A percentile compares a stretch with the other conserved stretches of the same genome.
Conservation (phyloP, 2,329 filamentous ascomycete species). For the Arthrobotrys musiformis region DNA sequence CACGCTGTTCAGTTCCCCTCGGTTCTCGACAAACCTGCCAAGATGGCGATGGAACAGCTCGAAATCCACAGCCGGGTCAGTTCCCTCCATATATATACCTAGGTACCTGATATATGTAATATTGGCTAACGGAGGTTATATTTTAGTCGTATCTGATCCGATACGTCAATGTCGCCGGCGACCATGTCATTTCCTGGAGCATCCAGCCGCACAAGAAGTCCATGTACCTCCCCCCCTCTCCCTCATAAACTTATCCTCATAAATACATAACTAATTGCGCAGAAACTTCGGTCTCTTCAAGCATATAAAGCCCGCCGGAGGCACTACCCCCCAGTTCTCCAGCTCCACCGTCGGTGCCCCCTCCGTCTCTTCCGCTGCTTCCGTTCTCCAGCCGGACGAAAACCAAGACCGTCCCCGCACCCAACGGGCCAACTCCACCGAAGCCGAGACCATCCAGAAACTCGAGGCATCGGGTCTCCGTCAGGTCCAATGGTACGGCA, state of each 20-base stretch:
- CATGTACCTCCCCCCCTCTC: slow-evolving; percentile 68
- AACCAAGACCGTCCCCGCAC: slow-evolving; percentile 72
- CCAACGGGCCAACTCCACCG: slow-evolving; percentile 76
- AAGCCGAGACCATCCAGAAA: slow-evolving; percentile 69
- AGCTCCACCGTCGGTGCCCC: slow-evolving; percentile 57
- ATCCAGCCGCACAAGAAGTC: slow-evolving; percentile 98
- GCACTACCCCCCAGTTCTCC: slow-evolving; percentile 58
- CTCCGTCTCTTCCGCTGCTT: slow-evolving; percentile 62
- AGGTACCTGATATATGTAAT: too few relatives aligned
- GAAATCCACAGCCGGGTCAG: slow-evolving; percentile 95
- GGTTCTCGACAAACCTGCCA: slow-evolving; percentile 34
- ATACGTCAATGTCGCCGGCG: slow-evolving; percentile 91
- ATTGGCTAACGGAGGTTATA: too few relatives aligned
- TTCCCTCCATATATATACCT: neutral
- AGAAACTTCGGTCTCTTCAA: slow-evolving; percentile 98
- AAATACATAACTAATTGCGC: too few relatives aligned
- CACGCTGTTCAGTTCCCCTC: slow-evolving; percentile 22
- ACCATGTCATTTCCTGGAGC: slow-evolving; percentile 96
- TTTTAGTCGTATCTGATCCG: slow-evolving; percentile 93
- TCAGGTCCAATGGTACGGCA: slow-evolving; percentile 81
- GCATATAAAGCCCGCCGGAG: slow-evolving; percentile 66
- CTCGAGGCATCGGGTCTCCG: slow-evolving; percentile 72
- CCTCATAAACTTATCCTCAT: neutral
- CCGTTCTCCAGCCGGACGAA: slow-evolving; percentile 69
- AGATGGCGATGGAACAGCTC: slow-evolving; percentile 84